Percentiles rank a stretch among this genome's conserved stretches.
These are phyloP conservation scores for Dactylorhiza incarnata DNA, from an alignment of 106 monocot species.

Conservation along the genomic window DNA sequence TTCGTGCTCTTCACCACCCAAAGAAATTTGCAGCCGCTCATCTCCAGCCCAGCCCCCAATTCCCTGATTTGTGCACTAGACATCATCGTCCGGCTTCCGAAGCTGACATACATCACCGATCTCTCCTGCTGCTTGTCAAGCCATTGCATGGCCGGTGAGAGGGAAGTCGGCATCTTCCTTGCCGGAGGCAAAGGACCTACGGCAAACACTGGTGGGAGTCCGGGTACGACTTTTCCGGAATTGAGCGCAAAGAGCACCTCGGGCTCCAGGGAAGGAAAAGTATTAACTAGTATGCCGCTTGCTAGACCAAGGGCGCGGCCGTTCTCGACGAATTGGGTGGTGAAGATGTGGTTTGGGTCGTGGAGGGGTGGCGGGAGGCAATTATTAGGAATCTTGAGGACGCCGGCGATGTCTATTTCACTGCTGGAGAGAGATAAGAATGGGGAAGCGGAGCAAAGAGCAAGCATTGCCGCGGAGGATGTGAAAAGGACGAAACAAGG, in stretches of 20 bases:
- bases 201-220: constrained; percentile 33
- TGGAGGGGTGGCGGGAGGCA: constrained; percentile 15
- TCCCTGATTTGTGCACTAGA: constrained; percentile 25
- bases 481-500: constrained; percentile 37
- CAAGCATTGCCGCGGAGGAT: constrained; percentile 34
- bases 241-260: constrained; percentile 33
- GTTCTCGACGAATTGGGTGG: constrained; percentile 20
- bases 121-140: constrained; percentile 37
- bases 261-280: constrained; percentile 31
- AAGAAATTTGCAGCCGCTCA: constrained; percentile 46
- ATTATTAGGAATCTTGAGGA: constrained; percentile 8
- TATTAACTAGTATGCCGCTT: constrained; percentile 46
- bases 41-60: constrained; percentile 46
- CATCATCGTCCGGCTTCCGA: constrained; percentile 56
- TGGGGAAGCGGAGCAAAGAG: constrained; percentile 28
- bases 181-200: constrained; percentile 32
- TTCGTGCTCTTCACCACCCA: constrained; percentile 52
- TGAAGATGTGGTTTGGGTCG: constrained; percentile 26
- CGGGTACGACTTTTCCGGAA: constrained; percentile 6
- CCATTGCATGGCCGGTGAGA: constrained; percentile 16
- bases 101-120: constrained; percentile 67
- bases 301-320: constrained; percentile 7
- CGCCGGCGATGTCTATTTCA: constrained; percentile 27
- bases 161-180: not conserved
- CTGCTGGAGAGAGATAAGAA: not conserved